Evolutionary conservation across 805 yeast genomes (phyloP), one percentile per base, ranked within the genome.

Genomic region (Lachancea nothofagi): DNA sequence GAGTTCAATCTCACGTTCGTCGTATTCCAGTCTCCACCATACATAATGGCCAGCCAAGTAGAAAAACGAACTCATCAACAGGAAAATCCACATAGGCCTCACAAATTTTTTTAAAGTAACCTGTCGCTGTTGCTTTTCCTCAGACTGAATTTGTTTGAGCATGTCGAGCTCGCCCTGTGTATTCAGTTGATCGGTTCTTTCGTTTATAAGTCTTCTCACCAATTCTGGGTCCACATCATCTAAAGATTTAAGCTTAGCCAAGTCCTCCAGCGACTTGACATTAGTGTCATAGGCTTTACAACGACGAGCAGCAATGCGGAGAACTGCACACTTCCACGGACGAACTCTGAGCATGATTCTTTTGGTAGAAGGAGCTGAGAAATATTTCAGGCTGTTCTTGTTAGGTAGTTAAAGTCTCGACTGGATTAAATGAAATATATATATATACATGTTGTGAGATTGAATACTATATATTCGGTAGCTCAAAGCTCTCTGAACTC

Each of bases 171-270:
- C 62, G 33, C 52, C 53, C 27, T 56, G 42, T 8, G 46, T 44
- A 43, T 58, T 53, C 25, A 62, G 41, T 36, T 59, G 55, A 28
- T 47, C 43, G 4, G 65, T 57, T 33, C 54, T 53, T 31, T 59
- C 56, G 42, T 56, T 50, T 14, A 62, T 56, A 14, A 62, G 42
- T 21, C 38, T 48, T 15, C 52, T 53, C 6, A 62, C 53, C 21
- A 61, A 34, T 25, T 51, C 53, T n/a, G 66, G 62, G 28, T 59
- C 62, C 7, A 62, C 59, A 33, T 50, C 51, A 17, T 62, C 62
- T 26, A 62, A 32, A 5, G 54, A 46, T 15, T 59, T 46, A 26
- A 62, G 30, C 27, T 59, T 54, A 6, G 53, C 53, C 38, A 62
- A 40, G 41, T 59, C 66, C 35, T 62, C 65, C 29, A 61, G 44